phyloP scores from a whole-genome alignment of 2,329 filamentous ascomycete genomes.

The Teratosphaeriaceae sp. region DNA sequence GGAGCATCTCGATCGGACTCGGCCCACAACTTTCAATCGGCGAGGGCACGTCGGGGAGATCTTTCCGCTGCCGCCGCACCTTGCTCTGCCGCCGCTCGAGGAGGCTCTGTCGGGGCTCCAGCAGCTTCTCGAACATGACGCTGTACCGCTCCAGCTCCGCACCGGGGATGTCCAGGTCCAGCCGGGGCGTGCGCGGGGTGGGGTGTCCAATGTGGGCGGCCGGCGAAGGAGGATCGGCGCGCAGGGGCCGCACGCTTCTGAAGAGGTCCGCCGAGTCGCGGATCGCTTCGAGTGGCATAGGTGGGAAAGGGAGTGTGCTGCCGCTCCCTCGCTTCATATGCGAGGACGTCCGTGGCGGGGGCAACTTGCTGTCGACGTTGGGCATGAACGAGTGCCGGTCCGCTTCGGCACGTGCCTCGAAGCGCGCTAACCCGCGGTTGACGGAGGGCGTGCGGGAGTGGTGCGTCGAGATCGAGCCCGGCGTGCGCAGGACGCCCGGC shows the following conservation, averaged over 20 bases:
- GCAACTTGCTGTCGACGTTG: neutral
- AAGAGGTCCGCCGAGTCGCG: constrained; percentile 13
- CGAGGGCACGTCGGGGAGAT: neutral
- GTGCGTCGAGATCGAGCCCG: constrained; percentile 4
- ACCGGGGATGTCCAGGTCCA: constrained; percentile 75
- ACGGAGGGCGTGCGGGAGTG: constrained; percentile 6
- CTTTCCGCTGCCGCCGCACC: constrained; percentile 11
- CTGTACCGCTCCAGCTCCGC: constrained; percentile 82
- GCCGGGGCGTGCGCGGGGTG: constrained; percentile 28
- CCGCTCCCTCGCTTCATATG: neutral
- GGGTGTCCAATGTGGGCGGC: too few species aligned
- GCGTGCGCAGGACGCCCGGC: neutral
- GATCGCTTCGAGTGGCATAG: constrained; percentile 3
- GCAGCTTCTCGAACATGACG: constrained; percentile 79
- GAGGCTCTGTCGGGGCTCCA: constrained; percentile 41
- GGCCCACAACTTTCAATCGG: neutral
- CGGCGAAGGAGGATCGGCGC: too few species aligned
- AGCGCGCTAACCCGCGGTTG: constrained; percentile 4
- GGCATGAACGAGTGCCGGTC: constrained; percentile 9
- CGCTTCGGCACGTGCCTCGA: constrained; percentile 9
- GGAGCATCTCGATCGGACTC: neutral
- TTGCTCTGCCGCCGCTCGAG: constrained; percentile 26
- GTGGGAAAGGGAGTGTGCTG: neutral
- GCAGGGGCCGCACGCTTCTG: neutral
- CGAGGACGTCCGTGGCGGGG: constrained; percentile 3